Evolutionary conservation across 345 rosid genomes (phyloP).

Genomic region (Streptanthus diversifolius): DNA sequence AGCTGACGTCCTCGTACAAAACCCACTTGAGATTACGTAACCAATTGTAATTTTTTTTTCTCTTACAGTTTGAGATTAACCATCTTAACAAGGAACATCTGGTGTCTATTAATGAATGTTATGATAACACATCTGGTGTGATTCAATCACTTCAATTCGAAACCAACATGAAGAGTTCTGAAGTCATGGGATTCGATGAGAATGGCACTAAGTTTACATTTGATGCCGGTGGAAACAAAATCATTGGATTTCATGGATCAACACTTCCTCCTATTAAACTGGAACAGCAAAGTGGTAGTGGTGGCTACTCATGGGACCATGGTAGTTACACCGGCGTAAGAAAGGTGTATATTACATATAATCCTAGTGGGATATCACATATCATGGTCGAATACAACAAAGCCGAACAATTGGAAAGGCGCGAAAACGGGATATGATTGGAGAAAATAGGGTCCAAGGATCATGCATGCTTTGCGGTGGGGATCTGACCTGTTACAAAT

Average conservation of each 20-base stretch:
- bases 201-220: background rate
- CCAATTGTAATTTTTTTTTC: background rate
- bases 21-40: too few relatives aligned
- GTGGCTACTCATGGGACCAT: background rate
- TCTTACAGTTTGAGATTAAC: background rate
- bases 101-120: background rate
- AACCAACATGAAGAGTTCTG: constrained; percentile 2
- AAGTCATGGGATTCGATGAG: constrained; percentile 13
- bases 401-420: background rate
- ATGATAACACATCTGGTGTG: constrained; percentile 4
- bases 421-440: background rate
- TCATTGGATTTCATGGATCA: constrained; percentile 13
- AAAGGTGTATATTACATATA: constrained; percentile 1
- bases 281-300: background rate
- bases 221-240: background rate
- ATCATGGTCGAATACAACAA: constrained; percentile 2
- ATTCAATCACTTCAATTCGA: constrained; percentile 11
- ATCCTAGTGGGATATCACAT: background rate
- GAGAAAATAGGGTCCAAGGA: background rate
- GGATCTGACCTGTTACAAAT: too few relatives aligned
- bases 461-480: too few relatives aligned
- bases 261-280: background rate
- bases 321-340: constrained; percentile 1
- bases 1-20: too few relatives aligned
- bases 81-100: background rate